Percentiles rank a stretch among this genome's conserved stretches.
These are phyloP conservation scores for Bromus sterilis DNA, from an alignment of 176 grass and related monocot species.

Conservation along the genomic window DNA sequence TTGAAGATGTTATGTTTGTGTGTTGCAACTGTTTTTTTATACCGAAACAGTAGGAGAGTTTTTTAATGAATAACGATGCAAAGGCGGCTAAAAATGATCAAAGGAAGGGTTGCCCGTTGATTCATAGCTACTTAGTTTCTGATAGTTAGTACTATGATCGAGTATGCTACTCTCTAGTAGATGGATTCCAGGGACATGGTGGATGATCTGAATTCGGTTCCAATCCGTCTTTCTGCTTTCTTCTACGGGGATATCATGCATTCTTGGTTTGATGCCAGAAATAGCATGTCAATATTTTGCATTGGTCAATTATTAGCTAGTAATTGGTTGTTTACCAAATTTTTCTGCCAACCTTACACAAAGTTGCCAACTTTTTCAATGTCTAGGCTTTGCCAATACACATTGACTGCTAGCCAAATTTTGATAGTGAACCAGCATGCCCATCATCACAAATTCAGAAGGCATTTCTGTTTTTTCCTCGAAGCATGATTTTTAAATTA, in stretches of 20 bases:
- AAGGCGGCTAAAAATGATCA: background rate
- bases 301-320: background rate
- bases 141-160: background rate
- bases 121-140: background rate
- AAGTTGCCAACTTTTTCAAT: background rate
- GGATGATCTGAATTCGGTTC: background rate
- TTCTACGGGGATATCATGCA: background rate
- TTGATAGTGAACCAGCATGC: background rate
- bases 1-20: background rate
- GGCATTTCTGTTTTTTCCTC: background rate
- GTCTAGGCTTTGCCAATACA: background rate
- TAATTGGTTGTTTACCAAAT: background rate
- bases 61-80: background rate
- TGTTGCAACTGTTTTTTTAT: background rate
- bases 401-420: background rate
- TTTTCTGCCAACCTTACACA: background rate
- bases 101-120: background rate
- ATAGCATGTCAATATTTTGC: background rate
- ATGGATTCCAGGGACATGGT: background rate
- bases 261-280: background rate
- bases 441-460: background rate
- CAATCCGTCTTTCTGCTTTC: background rate
- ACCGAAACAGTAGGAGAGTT: background rate
- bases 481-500: background rate
- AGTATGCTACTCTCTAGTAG: background rate